Percentiles rank a stretch among this genome's conserved stretches.
phyloP scores from a whole-genome alignment of 73 alveolate genomes.

The Paraurostyla sp. region DNA sequence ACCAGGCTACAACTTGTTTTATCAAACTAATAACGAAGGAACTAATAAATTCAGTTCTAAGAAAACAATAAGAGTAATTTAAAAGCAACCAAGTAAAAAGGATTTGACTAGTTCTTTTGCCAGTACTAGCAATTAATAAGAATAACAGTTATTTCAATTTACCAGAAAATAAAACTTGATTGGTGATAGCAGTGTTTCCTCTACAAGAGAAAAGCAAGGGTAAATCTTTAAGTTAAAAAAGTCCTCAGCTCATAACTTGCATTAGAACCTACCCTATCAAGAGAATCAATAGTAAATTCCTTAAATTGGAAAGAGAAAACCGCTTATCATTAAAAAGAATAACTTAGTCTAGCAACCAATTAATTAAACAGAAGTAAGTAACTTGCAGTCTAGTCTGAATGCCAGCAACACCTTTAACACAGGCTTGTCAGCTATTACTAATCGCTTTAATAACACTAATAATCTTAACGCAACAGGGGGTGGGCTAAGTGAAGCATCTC shows the following conservation, averaged over 20 bases:
- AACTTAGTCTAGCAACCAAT: slow-evolving; percentile 4
- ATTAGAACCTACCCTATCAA: background rate
- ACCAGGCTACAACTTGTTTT: slow-evolving; percentile 27
- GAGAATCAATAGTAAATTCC: background rate
- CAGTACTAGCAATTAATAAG: background rate
- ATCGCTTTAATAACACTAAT: slow-evolving; percentile 23
- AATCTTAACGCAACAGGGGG: slow-evolving; percentile 5
- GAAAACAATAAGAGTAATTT: slow-evolving; percentile 4
- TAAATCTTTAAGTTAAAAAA: slow-evolving; percentile 33
- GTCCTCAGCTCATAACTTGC: background rate
- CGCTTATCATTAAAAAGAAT: slow-evolving; percentile 47
- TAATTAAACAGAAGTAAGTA: background rate
- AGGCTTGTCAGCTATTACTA: background rate
- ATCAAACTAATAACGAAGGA: background rate
- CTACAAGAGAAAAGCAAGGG: slow-evolving; percentile 29
- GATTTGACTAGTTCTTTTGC: background rate
- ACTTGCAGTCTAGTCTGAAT: background rate
- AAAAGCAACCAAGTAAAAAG: background rate
- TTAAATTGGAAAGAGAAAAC: slow-evolving; percentile 59
- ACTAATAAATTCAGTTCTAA: background rate
- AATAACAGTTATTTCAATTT: background rate
- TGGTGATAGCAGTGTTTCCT: slow-evolving; percentile 23
- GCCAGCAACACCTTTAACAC: background rate
- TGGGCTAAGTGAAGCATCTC: slow-evolving; percentile 18
- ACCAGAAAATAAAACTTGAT: slow-evolving; percentile 48